Conservation (phyloP, 202 grass and related monocot genomes). For the Schoenoplectus triqueter region DNA sequence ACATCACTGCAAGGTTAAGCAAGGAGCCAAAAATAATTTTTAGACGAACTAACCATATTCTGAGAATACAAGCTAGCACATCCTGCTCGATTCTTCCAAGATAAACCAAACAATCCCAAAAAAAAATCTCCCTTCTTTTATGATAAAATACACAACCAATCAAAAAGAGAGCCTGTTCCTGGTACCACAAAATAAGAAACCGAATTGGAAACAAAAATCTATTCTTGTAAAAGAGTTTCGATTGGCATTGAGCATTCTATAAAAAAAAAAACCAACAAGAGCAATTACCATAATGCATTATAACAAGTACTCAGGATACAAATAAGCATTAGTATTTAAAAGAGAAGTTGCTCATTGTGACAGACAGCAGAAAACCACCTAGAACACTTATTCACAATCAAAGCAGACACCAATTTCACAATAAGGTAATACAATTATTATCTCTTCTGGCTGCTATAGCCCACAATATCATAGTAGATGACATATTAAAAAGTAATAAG, state of each 20-base stretch:
- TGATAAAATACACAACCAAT: neutral
- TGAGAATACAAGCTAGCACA: neutral
- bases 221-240: neutral
- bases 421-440: conserved; percentile 35
- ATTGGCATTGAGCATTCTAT: neutral
- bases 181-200: neutral
- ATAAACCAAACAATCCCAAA: neutral
- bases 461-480: conserved; percentile 44
- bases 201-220: neutral
- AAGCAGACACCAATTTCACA: conserved; percentile 24
- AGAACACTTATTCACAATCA: conserved; percentile 53
- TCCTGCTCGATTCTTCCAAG: neutral
- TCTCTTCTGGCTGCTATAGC: conserved; percentile 64
- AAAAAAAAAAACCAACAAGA: neutral
- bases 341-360: conserved; percentile 41
- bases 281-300: conserved; percentile 19
- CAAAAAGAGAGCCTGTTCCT: neutral
- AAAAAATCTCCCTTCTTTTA: neutral
- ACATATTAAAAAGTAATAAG: conserved; percentile 25
- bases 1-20: neutral
- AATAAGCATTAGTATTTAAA: neutral
- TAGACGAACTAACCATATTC: neutral
- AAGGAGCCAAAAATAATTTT: neutral
- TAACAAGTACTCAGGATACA: conserved; percentile 11
- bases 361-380: conserved; percentile 52